phyloP scores from a whole-genome alignment of 2,329 filamentous ascomycete species.

The Colletotrichum sp. region DNA sequence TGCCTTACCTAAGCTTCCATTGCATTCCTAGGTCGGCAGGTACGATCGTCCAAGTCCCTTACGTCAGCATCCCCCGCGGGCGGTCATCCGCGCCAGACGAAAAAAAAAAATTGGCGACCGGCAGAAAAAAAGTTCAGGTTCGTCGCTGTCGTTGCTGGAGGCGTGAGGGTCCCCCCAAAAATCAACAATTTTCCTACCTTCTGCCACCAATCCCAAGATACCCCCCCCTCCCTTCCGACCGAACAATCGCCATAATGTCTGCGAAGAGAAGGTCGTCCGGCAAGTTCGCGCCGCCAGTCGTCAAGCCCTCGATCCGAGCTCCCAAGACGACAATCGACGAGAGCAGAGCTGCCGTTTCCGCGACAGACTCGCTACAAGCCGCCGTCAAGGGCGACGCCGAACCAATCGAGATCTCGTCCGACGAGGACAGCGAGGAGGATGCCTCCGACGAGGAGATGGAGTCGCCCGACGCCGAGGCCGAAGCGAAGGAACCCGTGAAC shows the following conservation, averaged over 20 bases:
- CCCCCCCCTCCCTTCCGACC: not conserved
- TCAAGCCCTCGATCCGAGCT: slow-evolving; percentile 58
- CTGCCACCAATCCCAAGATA: not conserved
- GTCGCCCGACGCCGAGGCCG: slow-evolving; percentile 25
- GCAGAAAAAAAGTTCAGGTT: slow-evolving; percentile 21
- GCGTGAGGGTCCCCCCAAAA: not conserved
- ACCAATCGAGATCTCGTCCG: slow-evolving; percentile 64
- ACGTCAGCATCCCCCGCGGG: slow-evolving; percentile 15
- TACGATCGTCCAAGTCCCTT: not conserved
- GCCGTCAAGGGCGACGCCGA: slow-evolving; percentile 37
- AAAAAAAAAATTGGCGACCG: slow-evolving; percentile 20
- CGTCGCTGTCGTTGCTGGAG: slow-evolving; percentile 5
- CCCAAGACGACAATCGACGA: slow-evolving; percentile 61
- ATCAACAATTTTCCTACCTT: slow-evolving; percentile 1
- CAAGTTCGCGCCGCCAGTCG: slow-evolving; percentile 60
- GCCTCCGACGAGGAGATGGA: slow-evolving; percentile 46
- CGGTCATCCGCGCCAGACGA: slow-evolving; percentile 3
- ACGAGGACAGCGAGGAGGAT: slow-evolving; percentile 53
- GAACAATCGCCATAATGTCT: slow-evolving; percentile 47
- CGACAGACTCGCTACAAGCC: slow-evolving; percentile 41
- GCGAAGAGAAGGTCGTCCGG: slow-evolving; percentile 65
- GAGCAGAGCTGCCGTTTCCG: slow-evolving; percentile 58
- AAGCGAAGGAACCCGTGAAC: slow-evolving; percentile 24
- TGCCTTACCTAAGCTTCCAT: not conserved
- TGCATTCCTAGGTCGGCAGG: not conserved